phyloP scores from a whole-genome alignment of 2,329 filamentous ascomycete species.

The Aschersonia sp. region DNA sequence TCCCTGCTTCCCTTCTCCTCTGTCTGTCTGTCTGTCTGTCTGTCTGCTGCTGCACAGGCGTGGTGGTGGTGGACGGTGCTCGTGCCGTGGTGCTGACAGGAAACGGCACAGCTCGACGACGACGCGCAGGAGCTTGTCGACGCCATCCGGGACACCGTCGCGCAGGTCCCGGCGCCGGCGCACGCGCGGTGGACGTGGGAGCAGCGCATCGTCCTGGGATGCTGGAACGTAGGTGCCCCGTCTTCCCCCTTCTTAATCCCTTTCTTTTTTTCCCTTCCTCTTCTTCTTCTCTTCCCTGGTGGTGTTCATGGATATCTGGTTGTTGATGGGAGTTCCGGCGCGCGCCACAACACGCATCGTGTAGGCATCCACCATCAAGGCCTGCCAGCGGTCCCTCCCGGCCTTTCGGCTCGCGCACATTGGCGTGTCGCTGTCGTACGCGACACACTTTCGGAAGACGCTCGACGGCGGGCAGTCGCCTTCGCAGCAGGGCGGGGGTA shows the following conservation, averaged over 20 bases:
- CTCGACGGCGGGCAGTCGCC: too few species aligned
- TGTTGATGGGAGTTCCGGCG: too few species aligned
- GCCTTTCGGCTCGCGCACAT: conserved; percentile 53
- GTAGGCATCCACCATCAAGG: conserved; percentile 51
- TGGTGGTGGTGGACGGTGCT: too few species aligned
- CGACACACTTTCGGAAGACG: conserved; percentile 47
- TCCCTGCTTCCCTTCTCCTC: neutral
- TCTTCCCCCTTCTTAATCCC: neutral
- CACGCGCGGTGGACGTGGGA: conserved; percentile 36
- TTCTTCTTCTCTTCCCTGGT: neutral
- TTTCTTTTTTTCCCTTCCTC: neutral
- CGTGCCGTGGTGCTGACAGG: neutral
- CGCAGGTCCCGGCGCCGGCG: conserved; percentile 30
- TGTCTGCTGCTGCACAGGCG: too few species aligned
- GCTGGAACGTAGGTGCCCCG: conserved; percentile 51
- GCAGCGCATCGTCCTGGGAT: conserved; percentile 61
- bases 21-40: too few species aligned
- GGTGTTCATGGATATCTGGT: too few species aligned
- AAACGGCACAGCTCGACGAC: conserved; percentile 47
- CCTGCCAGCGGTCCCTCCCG: conserved; percentile 47
- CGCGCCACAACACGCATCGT: too few species aligned
- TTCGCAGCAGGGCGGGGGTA: too few species aligned
- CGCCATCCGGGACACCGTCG: conserved; percentile 50
- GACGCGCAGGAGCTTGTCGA: conserved; percentile 55
- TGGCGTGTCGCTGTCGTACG: conserved; percentile 51